A percentile compares a stretch with the other conserved stretches of the same genome.
Evolutionary conservation across 495 filamentous ascomycete species (phyloP).

Genomic region (Daldinia concentrica): DNA sequence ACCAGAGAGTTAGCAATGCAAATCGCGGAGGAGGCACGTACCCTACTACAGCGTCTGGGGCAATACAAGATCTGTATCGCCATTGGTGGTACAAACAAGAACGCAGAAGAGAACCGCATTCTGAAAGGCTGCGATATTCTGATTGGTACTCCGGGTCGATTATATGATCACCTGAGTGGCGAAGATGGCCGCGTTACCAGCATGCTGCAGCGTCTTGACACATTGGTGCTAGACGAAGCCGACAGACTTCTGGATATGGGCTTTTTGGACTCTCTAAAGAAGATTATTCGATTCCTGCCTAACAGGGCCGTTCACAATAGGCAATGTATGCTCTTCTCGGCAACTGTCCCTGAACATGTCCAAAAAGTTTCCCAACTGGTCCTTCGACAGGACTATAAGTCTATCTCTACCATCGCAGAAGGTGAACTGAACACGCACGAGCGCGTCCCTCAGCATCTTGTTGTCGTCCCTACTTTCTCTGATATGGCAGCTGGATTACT

Average conservation of each 20-base stretch:
- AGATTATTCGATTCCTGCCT: constrained; percentile 66
- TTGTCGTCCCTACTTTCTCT: constrained; percentile 63
- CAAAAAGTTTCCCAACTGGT: constrained; percentile 67
- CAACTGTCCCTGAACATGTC: constrained; percentile 71
- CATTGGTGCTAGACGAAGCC: constrained; percentile 72
- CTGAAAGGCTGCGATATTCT: constrained; percentile 59
- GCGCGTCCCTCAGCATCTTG: constrained; percentile 67
- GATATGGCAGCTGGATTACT: constrained; percentile 63
- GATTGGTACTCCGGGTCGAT: constrained; percentile 70
- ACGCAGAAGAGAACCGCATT: constrained; percentile 48
- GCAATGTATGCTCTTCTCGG: constrained; percentile 78
- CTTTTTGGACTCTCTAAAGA: constrained; percentile 66
- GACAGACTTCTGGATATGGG: constrained; percentile 74
- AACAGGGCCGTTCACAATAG: constrained; percentile 61
- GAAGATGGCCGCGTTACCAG: not conserved
- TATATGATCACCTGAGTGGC: constrained; percentile 62
- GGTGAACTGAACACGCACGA: constrained; percentile 70
- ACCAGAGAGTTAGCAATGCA: constrained; percentile 74
- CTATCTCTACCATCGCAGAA: constrained; percentile 68
- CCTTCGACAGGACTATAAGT: constrained; percentile 63
- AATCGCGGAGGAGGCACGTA: constrained; percentile 64
- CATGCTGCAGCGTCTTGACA: constrained; percentile 55
- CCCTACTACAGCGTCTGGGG: constrained; percentile 47
- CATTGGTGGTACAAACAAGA: constrained; percentile 55
- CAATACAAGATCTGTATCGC: constrained; percentile 48